Base-by-base conservation (phyloP, 495 filamentous ascomycete genomes). In the Geopyxis carbonaria region DNA sequence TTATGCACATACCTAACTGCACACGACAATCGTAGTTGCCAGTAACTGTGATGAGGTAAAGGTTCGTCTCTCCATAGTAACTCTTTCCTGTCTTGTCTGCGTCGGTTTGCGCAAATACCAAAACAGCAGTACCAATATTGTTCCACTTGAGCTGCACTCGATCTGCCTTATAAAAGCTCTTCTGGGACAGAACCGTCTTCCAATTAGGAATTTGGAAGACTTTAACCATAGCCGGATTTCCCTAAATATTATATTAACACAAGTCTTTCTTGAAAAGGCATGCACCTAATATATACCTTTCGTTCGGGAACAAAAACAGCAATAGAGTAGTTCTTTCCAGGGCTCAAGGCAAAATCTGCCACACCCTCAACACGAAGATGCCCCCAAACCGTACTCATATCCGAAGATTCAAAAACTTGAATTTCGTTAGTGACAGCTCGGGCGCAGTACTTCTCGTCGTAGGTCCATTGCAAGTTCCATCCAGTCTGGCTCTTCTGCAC, bases 91-190 rank as follows among this genome's bases (percentile, higher is more conserved):
- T 82, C 60, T 86, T 89, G 60, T 97, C 89, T 29, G 95, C 89
- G 33, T 97, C 89, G 10, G 89, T 97, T 65, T 95, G 89, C 46
- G 89, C 86, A 54, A 97, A 73, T 47, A 95, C 87, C 58, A 97
- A 82, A 50, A 95, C 59, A 51, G 72, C 85, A 7, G 83, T 93
- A 11, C 89, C 89, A 38, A 81, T 68, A 28, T 70, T 68, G 60
- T 94, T 95, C 89, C 89, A 97, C 65, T 94, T 94, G 47, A 97
- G 64, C 61, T 93, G 81, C 24, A 95, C 85, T 64, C 94, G 94
- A 62, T 97, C 89, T 42, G 84, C 89, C 65, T 97, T 97, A 70
- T 81, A 97, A 61, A 97, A 97, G 16, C 75, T 94, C 76, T 94
- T 95, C 59, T 94, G 84, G 8, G 91, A 94, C 15, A 93, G 74